Evolutionary conservation across 768 basidiomycete genomes (phyloP).

Genomic region (Leccinum boreale): DNA sequence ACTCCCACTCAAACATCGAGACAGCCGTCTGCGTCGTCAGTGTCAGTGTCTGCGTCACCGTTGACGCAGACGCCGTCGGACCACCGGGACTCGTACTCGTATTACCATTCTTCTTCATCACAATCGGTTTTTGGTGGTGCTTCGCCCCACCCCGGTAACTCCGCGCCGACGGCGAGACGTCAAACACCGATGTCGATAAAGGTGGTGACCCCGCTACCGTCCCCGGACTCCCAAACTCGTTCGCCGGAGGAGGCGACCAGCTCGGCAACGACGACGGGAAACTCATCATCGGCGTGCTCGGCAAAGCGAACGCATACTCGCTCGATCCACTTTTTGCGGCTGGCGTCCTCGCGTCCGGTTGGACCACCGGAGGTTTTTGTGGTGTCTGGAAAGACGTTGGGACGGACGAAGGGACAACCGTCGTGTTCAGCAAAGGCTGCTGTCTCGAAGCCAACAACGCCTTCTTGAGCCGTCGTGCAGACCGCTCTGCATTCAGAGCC

Average conservation of each 20-base stretch:
- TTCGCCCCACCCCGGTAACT: conserved; percentile 21
- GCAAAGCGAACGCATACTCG: conserved; percentile 6
- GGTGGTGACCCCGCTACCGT: background rate
- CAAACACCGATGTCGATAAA: background rate
- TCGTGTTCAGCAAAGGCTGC: conserved; percentile 65
- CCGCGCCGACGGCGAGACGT: conserved; percentile 19
- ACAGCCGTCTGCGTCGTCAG: background rate
- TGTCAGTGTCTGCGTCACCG: background rate
- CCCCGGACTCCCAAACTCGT: conserved; percentile 14
- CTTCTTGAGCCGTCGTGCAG: conserved; percentile 66
- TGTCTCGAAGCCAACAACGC: conserved; percentile 59
- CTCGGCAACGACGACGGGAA: conserved; percentile 22
- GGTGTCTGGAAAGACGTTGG: conserved; percentile 29
- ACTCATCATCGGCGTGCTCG: conserved; percentile 19
- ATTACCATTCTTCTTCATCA: conserved; percentile 24
- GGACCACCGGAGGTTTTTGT: conserved; percentile 21
- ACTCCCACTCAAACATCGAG: conserved; percentile 21
- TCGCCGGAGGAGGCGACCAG: conserved; percentile 23
- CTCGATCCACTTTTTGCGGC: background rate
- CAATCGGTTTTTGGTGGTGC: conserved; percentile 35
- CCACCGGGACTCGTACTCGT: conserved; percentile 1
- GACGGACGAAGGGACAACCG: conserved; percentile 30
- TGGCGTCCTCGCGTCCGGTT: conserved; percentile 1
- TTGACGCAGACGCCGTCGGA: background rate
- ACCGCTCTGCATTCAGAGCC: conserved; percentile 77